These are phyloP conservation scores for Zanthoxylum bungeanum DNA, from an alignment of 345 rosid species.

Conservation along the genomic window DNA sequence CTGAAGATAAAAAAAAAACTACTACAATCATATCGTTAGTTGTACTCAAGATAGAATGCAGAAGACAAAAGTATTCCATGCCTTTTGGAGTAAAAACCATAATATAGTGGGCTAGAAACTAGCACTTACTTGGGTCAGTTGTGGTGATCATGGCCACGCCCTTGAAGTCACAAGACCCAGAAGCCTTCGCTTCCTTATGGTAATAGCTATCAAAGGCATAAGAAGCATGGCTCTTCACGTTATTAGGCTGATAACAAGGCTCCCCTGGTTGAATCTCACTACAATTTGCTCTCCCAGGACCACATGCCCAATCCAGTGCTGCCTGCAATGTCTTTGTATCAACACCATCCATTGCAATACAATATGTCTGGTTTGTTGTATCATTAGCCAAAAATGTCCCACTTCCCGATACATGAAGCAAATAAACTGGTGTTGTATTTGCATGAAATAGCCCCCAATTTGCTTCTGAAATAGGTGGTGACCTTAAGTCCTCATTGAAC, in stretches of 20 bases:
- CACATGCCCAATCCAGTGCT: conserved; percentile 98
- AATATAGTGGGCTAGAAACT: background rate
- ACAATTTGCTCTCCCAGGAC: conserved; percentile 86
- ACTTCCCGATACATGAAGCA: conserved; percentile 92
- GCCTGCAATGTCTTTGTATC: conserved; percentile 78
- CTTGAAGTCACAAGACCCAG: conserved; percentile 93
- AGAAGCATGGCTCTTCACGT: conserved; percentile 81
- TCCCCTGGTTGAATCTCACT: conserved; percentile 95
- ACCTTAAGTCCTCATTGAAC: conserved; percentile 85
- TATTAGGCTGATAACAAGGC: conserved; percentile 82
- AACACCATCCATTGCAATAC: conserved; percentile 67
- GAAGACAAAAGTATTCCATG: background rate
- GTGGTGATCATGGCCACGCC: conserved; percentile 96
- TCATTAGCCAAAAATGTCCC: conserved; percentile 87
- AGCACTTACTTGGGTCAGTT: conserved; percentile 86
- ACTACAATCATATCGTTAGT: conserved; percentile 4
- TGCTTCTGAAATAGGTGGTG: conserved; percentile 76
- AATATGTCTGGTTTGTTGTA: conserved; percentile 87
- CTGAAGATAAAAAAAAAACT: background rate
- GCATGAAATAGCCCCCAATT: conserved; percentile 90
- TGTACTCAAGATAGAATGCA: background rate
- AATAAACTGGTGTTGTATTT: conserved; percentile 75
- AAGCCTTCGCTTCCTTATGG: conserved; percentile 70
- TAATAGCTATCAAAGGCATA: conserved; percentile 98
- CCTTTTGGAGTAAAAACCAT: background rate